A percentile compares a stretch with the other conserved stretches of the same genome.
Evolutionary conservation across 1,284 basidiomycete species (phyloP).

Genomic region (Apiotrichum gracile): DNA sequence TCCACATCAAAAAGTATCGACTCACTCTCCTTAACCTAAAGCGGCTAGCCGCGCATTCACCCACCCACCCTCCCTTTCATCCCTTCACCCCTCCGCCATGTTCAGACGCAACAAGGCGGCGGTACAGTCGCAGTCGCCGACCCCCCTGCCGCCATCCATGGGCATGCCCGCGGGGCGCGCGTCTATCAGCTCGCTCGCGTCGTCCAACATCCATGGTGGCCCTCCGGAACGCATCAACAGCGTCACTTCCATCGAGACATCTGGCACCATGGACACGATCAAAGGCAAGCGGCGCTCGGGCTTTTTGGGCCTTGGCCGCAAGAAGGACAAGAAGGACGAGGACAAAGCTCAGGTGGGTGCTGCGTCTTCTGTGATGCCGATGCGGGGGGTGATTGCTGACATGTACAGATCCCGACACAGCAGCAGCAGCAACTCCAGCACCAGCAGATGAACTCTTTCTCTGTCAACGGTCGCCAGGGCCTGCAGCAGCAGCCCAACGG

Average conservation of each 20-base stretch:
- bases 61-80: neutral
- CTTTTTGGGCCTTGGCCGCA: slow-evolving; percentile 15
- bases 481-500: neutral
- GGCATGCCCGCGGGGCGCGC: neutral
- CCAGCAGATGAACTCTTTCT: too few relatives aligned
- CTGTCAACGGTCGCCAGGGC: too few relatives aligned
- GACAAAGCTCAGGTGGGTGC: neutral
- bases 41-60: neutral
- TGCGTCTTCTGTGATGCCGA: neutral
- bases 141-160: neutral
- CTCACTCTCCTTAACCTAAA: neutral
- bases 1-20: too few relatives aligned
- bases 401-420: neutral
- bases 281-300: slow-evolving; percentile 16
- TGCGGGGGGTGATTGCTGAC: neutral
- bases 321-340: slow-evolving; percentile 17
- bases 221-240: slow-evolving; percentile 3
- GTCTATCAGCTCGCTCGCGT: slow-evolving; percentile 10
- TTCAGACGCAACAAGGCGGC: neutral
- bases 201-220: slow-evolving; percentile 4
- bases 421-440: neutral
- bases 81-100: neutral
- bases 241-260: slow-evolving; percentile 9
- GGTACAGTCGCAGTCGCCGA: neutral
- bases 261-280: slow-evolving; percentile 3